phyloP scores from a whole-genome alignment of 1,139 yeast species.

The Debaryomyces udenii region DNA sequence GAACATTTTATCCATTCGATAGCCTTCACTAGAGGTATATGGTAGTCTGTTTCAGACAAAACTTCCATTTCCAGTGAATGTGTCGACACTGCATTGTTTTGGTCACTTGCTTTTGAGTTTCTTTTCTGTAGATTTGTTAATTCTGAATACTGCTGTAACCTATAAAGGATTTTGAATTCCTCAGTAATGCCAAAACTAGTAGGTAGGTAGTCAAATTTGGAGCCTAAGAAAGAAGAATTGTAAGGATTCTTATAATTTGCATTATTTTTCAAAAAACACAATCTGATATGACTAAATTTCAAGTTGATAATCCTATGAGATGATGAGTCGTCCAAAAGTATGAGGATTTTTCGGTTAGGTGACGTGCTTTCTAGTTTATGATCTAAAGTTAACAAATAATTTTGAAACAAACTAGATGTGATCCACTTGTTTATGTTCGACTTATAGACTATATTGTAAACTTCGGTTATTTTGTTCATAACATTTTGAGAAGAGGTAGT shows the following conservation, averaged over 20 bases:
- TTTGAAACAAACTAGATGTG: conserved; percentile 66
- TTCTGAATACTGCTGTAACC: conserved; percentile 61
- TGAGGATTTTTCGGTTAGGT: conserved; percentile 52
- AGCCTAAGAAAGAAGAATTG: conserved; percentile 37
- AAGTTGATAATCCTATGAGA: conserved; percentile 64
- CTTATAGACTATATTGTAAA: conserved; percentile 57
- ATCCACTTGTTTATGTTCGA: conserved; percentile 67
- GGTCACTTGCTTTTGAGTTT: conserved; percentile 18
- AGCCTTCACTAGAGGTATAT: conserved; percentile 54
- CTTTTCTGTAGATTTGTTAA: conserved; percentile 46
- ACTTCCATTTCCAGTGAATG: conserved; percentile 23
- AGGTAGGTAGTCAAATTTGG: conserved; percentile 55
- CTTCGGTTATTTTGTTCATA: conserved; percentile 52
- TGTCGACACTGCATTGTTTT: conserved; percentile 3
- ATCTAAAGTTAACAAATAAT: conserved; percentile 61
- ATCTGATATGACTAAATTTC: conserved; percentile 53
- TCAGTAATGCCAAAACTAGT: conserved; percentile 68
- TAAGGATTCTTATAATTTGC: conserved; percentile 44
- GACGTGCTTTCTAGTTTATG: conserved; percentile 48
- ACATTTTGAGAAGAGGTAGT: conserved; percentile 26
- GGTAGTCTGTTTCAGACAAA: conserved; percentile 42
- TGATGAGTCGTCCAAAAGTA: conserved; percentile 63
- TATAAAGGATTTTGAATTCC: conserved; percentile 60
- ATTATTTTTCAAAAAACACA: conserved; percentile 47
- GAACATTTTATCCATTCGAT: conserved; percentile 60